Evolutionary conservation across 805 yeast species (phyloP).

Genomic region (Barnettozyma pratensis): DNA sequence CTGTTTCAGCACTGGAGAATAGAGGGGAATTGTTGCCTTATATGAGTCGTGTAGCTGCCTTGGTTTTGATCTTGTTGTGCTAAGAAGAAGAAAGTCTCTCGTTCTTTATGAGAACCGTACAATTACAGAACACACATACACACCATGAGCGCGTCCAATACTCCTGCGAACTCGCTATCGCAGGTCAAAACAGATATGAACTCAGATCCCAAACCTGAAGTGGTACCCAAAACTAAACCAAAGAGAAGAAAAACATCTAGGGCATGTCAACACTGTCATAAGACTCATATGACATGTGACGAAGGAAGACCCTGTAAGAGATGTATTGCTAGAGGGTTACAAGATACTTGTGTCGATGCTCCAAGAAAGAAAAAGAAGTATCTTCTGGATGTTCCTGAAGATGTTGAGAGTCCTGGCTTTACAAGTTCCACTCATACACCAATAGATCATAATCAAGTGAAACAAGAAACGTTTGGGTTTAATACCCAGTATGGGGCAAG

Average conservation of each 20-base stretch:
- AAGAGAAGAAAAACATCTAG: slow-evolving; percentile 62
- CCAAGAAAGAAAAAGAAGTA: slow-evolving; percentile 85
- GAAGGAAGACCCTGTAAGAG: slow-evolving; percentile 74
- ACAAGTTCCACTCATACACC: background rate
- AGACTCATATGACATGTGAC: slow-evolving; percentile 91
- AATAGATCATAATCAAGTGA: background rate
- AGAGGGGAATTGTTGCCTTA: background rate
- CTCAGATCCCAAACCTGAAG: background rate
- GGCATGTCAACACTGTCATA: slow-evolving; percentile 89
- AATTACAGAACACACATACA: background rate
- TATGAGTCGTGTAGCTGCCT: background rate
- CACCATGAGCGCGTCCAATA: background rate
- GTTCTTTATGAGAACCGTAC: too few species aligned
- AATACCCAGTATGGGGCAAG: background rate
- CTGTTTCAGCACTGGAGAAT: background rate
- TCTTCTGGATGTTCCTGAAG: slow-evolving; percentile 52
- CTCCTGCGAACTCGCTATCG: background rate
- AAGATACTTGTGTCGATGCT: slow-evolving; percentile 77
- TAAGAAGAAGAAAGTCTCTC: too few species aligned
- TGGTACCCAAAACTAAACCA: background rate
- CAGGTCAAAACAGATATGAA: background rate
- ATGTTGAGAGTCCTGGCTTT: background rate
- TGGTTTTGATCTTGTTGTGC: too few species aligned
- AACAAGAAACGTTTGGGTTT: too few species aligned
- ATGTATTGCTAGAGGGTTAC: slow-evolving; percentile 66